Conservation (phyloP, 2,329 filamentous ascomycete species). For the Neobulgaria alba region DNA sequence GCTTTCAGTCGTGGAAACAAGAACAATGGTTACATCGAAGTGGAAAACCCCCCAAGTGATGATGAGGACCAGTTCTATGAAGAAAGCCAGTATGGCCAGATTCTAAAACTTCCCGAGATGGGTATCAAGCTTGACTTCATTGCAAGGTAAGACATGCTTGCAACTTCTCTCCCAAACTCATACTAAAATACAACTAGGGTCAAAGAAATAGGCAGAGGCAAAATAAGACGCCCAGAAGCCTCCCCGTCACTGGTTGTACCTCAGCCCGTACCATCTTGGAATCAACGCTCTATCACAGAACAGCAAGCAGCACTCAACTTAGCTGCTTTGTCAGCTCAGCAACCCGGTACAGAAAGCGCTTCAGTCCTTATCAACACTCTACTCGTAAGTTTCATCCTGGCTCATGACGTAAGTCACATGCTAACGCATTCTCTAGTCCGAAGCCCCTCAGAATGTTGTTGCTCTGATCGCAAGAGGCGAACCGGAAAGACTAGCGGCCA, state of each 20-base stretch:
- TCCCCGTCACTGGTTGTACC: neutral
- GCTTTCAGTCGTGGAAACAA: conserved; percentile 52
- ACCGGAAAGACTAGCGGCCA: conserved; percentile 9
- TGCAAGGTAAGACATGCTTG: conserved; percentile 43
- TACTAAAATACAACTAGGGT: conserved; percentile 17
- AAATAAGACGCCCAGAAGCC: conserved; percentile 3
- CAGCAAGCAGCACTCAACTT: conserved; percentile 60
- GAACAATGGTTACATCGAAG: conserved; percentile 65
- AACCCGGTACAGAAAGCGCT: conserved; percentile 22
- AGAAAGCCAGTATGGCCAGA: conserved; percentile 51
- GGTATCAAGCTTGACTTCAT: conserved; percentile 69
- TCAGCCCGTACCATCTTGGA: neutral
- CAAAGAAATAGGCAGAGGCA: conserved; percentile 10
- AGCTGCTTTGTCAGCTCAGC: conserved; percentile 44
- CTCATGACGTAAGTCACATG: conserved; percentile 20
- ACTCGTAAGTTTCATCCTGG: conserved; percentile 44
- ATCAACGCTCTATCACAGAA: conserved; percentile 31
- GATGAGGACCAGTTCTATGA: conserved; percentile 46
- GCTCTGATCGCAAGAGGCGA: conserved; percentile 28
- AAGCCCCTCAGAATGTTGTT: conserved; percentile 35
- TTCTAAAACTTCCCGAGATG: conserved; percentile 54
- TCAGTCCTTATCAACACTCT: conserved; percentile 47
- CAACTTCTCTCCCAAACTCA: neutral
- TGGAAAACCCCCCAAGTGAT: conserved; percentile 52
- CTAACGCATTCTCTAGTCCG: conserved; percentile 26